These are phyloP conservation scores for Yamadazyma spencermartinsiae DNA, from an alignment of 1,139 yeast genomes.

Conservation along the genomic window DNA sequence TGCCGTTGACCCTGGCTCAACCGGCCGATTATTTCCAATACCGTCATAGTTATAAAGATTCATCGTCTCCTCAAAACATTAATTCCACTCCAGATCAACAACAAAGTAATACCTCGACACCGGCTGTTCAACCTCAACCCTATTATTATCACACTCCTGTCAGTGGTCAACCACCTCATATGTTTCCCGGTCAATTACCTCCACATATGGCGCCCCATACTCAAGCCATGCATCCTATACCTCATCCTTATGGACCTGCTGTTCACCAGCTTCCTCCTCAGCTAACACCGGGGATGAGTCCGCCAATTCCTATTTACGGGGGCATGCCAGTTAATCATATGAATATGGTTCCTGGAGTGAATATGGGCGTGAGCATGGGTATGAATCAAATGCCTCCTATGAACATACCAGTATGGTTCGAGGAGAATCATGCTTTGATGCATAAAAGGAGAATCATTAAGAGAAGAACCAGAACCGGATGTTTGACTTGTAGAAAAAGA, in stretches of 20 bases:
- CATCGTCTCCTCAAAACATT: slow-evolving; percentile 4
- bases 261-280: background rate
- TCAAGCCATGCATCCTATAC: background rate
- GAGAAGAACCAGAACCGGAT: slow-evolving; percentile 70
- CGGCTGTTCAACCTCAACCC: background rate
- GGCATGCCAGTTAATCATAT: slow-evolving; percentile 4
- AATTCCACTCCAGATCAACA: background rate
- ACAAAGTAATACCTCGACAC: background rate
- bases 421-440: slow-evolving; percentile 24
- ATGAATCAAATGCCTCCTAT: slow-evolving; percentile 1
- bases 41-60: slow-evolving; percentile 5
- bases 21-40: slow-evolving; percentile 8
- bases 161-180: background rate
- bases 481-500: slow-evolving; percentile 70
- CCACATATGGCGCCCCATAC: background rate
- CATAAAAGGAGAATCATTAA: slow-evolving; percentile 45
- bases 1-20: background rate
- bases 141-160: background rate
- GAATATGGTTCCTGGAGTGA: slow-evolving; percentile 5
- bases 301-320: background rate
- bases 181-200: slow-evolving; percentile 1
- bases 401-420: slow-evolving; percentile 16
- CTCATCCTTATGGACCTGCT: background rate
- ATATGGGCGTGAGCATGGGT: slow-evolving; percentile 6
- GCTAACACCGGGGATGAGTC: slow-evolving; percentile 1